phyloP scores from a whole-genome alignment of 2,329 filamentous ascomycete species.

The Phialocephala subalpina region DNA sequence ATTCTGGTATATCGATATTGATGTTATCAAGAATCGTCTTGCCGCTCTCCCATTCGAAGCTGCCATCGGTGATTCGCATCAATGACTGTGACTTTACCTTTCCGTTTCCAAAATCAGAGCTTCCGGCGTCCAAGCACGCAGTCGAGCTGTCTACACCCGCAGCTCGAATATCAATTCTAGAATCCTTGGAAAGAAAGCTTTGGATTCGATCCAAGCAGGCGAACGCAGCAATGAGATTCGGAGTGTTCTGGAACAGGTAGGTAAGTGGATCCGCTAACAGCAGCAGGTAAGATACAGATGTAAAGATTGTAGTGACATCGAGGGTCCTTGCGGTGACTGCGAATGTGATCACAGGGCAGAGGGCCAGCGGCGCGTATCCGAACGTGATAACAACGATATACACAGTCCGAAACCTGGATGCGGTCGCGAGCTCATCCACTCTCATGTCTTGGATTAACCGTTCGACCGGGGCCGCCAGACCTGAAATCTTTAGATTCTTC shows the following conservation, averaged over 20 bases:
- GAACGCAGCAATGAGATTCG: constrained; percentile 32
- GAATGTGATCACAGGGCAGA: constrained; percentile 26
- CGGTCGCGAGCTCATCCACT: constrained; percentile 44
- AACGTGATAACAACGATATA: constrained; percentile 12
- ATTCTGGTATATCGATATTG: constrained; percentile 9
- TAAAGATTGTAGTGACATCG: constrained; percentile 34
- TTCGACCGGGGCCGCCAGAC: constrained; percentile 44
- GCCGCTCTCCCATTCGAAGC: constrained; percentile 17
- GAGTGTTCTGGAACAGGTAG: constrained; percentile 34
- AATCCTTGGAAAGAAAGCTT: constrained; percentile 29
- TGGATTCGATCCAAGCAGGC: constrained; percentile 41
- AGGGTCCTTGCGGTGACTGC: constrained; percentile 21
- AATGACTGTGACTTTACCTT: neutral
- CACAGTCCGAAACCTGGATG: constrained; percentile 38
- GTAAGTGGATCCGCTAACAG: constrained; percentile 34
- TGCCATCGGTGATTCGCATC: neutral
- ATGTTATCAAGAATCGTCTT: constrained; percentile 11
- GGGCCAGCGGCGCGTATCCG: constrained; percentile 15
- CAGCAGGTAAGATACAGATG: constrained; percentile 37
- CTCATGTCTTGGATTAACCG: constrained; percentile 46
- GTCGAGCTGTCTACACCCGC: neutral
- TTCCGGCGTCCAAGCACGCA: neutral
- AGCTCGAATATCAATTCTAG: constrained; percentile 12
- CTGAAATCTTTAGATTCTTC: constrained; percentile 50
- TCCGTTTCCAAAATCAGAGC: neutral